Evolutionary conservation across 495 filamentous ascomycete genomes (phyloP).

Genomic region (Cenococcum geophilum): DNA sequence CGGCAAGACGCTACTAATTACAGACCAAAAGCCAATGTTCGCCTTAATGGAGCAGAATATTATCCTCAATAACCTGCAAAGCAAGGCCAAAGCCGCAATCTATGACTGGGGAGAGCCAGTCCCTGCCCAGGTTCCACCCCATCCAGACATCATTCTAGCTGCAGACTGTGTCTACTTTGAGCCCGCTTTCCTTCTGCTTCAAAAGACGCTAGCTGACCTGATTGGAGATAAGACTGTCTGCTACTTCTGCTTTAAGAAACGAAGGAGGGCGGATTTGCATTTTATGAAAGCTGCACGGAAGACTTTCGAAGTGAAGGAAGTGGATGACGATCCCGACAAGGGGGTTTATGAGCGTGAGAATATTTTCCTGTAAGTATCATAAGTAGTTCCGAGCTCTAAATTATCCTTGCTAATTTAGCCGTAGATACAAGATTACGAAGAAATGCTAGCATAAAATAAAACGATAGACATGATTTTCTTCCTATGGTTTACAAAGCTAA

Average conservation of each 20-base stretch:
- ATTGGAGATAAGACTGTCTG: slow-evolving; percentile 52
- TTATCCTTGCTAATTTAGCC: neutral
- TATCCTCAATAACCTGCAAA: slow-evolving; percentile 62
- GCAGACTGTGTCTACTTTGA: slow-evolving; percentile 98
- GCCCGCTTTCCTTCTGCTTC: slow-evolving; percentile 81
- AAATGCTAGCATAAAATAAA: slow-evolving; percentile 5
- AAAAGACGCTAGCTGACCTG: slow-evolving; percentile 60
- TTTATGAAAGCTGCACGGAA: slow-evolving; percentile 46
- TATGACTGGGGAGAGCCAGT: slow-evolving; percentile 66
- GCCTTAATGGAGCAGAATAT: slow-evolving; percentile 80
- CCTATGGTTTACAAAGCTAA: neutral
- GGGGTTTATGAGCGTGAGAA: slow-evolving; percentile 41
- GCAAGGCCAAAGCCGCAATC: slow-evolving; percentile 53
- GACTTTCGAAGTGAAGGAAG: slow-evolving; percentile 41
- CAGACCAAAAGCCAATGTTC: slow-evolving; percentile 81
- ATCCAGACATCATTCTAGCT: slow-evolving; percentile 76
- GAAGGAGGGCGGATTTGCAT: slow-evolving; percentile 52
- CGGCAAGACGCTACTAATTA: slow-evolving; percentile 58
- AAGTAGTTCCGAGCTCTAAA: neutral
- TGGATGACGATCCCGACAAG: slow-evolving; percentile 42
- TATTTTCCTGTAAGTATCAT: slow-evolving; percentile 43
- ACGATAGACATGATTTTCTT: neutral
- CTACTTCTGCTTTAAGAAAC: slow-evolving; percentile 94
- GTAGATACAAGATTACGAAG: slow-evolving; percentile 22
- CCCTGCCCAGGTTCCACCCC: slow-evolving; percentile 44